These are phyloP conservation scores for Saccharomycopsis selenospora DNA, from an alignment of 805 yeast genomes.

Conservation along the genomic window DNA sequence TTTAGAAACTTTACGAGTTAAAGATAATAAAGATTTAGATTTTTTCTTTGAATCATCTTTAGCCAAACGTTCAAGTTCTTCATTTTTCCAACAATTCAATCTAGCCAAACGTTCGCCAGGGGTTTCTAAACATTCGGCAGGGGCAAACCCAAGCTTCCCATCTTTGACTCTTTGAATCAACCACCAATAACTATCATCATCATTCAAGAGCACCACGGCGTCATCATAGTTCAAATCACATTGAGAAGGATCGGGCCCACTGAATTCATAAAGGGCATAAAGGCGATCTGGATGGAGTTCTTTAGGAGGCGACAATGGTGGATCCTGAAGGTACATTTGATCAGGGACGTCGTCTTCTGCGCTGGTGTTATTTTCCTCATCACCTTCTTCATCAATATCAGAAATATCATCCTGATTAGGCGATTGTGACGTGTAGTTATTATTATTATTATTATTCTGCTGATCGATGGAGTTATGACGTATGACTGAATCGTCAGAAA, in stretches of 20 bases:
- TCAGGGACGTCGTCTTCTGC: slow-evolving; percentile 37
- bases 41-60: slow-evolving; percentile 16
- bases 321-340: slow-evolving; percentile 32
- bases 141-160: slow-evolving; percentile 85
- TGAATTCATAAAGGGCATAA: slow-evolving; percentile 81
- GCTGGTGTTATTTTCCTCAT: slow-evolving; percentile 26
- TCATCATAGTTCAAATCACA: slow-evolving; percentile 74
- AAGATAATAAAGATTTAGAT: neutral
- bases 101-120: slow-evolving; percentile 88
- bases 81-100: slow-evolving; percentile 86
- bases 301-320: slow-evolving; percentile 53
- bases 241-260: slow-evolving; percentile 91
- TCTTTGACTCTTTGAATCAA: slow-evolving; percentile 54
- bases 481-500: neutral
- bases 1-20: slow-evolving; percentile 30
- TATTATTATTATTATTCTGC: neutral
- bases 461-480: neutral
- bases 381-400: slow-evolving; percentile 22
- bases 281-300: slow-evolving; percentile 77
- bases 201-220: slow-evolving; percentile 74
- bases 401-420: neutral
- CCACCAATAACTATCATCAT: slow-evolving; percentile 97
- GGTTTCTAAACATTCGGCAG: slow-evolving; percentile 92
- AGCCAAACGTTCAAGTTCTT: slow-evolving; percentile 44
- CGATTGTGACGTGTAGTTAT: no score